Conservation (phyloP, 2,329 filamentous ascomycete genomes). For the Penicillium thymicola region DNA sequence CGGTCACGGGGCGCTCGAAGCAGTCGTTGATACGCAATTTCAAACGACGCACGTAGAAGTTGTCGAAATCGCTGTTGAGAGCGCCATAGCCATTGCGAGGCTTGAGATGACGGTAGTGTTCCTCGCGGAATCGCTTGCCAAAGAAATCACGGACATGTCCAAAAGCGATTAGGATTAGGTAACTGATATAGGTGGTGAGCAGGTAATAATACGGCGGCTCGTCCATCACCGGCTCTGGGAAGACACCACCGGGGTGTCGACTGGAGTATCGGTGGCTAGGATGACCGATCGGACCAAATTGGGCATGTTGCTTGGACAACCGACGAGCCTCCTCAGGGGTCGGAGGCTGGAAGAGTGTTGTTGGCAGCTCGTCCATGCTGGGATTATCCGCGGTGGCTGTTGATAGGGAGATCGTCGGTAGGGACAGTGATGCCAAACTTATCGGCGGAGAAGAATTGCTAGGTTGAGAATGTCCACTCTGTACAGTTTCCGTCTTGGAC, state of each 20-base stretch:
- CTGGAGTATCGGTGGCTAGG: constrained; percentile 84
- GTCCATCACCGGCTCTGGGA: constrained; percentile 83
- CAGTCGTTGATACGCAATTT: constrained; percentile 96
- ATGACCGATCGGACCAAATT: constrained; percentile 83
- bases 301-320: constrained; percentile 75
- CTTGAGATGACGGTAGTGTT: constrained; percentile 81
- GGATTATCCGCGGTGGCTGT: constrained; percentile 75
- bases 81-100: constrained; percentile 87
- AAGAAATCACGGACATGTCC: constrained; percentile 97
- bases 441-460: constrained; percentile 58
- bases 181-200: constrained; percentile 97
- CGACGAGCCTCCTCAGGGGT: constrained; percentile 76
- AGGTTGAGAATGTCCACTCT: constrained; percentile 52
- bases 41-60: constrained; percentile 89
- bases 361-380: constrained; percentile 68
- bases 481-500: constrained; percentile 60
- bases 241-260: constrained; percentile 75
- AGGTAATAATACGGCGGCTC: constrained; percentile 96
- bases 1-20: constrained; percentile 87
- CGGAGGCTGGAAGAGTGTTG: constrained; percentile 83
- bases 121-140: constrained; percentile 86
- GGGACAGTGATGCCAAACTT: constrained; percentile 67
- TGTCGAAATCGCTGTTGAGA: constrained; percentile 97
- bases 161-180: constrained; percentile 90
- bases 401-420: constrained; percentile 89